phyloP scores from a whole-genome alignment of 305 asterid species.

The Rubia tinctorum region DNA sequence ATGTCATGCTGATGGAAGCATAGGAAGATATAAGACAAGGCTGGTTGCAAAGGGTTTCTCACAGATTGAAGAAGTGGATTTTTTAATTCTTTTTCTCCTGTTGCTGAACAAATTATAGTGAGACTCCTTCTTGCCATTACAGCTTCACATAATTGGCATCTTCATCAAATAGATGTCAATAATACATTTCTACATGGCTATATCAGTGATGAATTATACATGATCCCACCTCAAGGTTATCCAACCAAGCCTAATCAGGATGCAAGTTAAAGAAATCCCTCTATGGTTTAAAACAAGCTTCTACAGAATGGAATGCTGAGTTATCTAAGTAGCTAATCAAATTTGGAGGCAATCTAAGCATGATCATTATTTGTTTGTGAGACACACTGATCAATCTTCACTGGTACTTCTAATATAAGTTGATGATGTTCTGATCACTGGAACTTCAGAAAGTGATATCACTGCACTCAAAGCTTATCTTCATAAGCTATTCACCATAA shows the following conservation, averaged over 20 bases:
- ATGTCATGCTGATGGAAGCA: not conserved
- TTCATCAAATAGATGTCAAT: not conserved
- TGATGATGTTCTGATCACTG: not conserved
- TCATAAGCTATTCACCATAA: not conserved
- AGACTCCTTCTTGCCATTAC: not conserved
- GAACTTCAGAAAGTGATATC: not conserved
- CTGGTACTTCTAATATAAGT: not conserved
- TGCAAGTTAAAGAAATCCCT: not conserved
- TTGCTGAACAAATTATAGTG: not conserved
- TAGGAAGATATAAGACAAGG: not conserved
- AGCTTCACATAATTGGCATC: not conserved
- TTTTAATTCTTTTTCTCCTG: not conserved
- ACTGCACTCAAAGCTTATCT: not conserved
- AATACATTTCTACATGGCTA: not conserved
- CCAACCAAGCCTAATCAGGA: not conserved
- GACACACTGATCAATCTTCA: not conserved
- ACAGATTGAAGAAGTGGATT: no score
- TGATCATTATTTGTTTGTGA: not conserved
- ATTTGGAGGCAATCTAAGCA: not conserved
- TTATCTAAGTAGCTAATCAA: not conserved
- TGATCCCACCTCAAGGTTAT: not conserved
- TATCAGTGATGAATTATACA: not conserved
- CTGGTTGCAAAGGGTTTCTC: no score
- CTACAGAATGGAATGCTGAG: not conserved
- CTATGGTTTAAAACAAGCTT: conserved; percentile 1